phyloP scores from a whole-genome alignment of 2,329 filamentous ascomycete genomes.

The Chaetomiaceae sp. region DNA sequence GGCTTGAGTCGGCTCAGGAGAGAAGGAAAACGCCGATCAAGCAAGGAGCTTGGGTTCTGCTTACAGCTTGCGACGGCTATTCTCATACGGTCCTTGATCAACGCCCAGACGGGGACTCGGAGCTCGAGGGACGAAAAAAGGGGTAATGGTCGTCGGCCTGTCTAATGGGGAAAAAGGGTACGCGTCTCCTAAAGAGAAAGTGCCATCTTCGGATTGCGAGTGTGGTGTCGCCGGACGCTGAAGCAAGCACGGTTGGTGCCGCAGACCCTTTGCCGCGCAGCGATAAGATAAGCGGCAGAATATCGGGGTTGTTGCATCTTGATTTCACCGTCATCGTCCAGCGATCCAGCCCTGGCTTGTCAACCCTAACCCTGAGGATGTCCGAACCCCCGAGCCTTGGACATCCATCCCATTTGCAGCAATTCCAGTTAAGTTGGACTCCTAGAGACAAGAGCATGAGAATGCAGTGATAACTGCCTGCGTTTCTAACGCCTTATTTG shows the following conservation, averaged over 20 bases:
- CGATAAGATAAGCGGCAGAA: conserved; percentile 28
- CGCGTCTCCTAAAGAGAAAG: conserved; percentile 10
- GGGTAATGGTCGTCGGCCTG: background rate
- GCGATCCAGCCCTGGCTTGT: too few species aligned
- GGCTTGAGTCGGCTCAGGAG: too few species aligned
- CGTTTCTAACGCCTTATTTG: too few species aligned
- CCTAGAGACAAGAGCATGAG: too few species aligned
- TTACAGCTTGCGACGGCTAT: background rate
- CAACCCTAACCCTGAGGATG: too few species aligned
- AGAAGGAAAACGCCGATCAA: background rate
- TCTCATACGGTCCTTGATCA: too few species aligned
- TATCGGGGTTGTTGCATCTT: background rate
- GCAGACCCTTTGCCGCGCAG: conserved; percentile 11
- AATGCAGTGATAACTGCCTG: too few species aligned
- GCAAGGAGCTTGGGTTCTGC: conserved; percentile 2
- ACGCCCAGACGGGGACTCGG: background rate
- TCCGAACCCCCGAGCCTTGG: too few species aligned
- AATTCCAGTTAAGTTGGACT: too few species aligned
- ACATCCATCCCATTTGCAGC: too few species aligned
- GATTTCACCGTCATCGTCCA: background rate
- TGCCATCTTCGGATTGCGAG: conserved; percentile 4
- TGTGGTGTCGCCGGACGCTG: conserved; percentile 10
- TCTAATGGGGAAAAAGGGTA: background rate
- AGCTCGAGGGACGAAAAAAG: background rate
- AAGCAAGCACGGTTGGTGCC: background rate